Conservation (phyloP, 495 filamentous ascomycete genomes). For the Niebla homalea region DNA sequence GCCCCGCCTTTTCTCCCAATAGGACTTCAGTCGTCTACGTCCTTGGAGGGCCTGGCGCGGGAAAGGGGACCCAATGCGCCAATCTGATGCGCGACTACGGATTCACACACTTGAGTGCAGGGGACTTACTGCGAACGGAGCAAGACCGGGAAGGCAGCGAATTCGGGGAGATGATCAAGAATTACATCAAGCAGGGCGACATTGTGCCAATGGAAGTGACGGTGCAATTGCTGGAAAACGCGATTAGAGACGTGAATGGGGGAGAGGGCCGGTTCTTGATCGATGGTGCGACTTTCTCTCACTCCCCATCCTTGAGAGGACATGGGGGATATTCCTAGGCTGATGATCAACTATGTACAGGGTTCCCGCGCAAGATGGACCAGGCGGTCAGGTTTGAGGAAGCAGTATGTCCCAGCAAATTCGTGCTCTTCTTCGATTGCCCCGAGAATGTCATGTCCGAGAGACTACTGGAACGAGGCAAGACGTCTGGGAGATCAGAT, state of each 20-base stretch:
- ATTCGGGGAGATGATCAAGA: slow-evolving; percentile 80
- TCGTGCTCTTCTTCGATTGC: slow-evolving; percentile 87
- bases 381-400: slow-evolving; percentile 89
- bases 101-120: slow-evolving; percentile 85
- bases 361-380: slow-evolving; percentile 94
- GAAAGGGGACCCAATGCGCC: slow-evolving; percentile 64
- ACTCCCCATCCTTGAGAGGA: neutral
- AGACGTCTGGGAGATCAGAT: slow-evolving; percentile 81
- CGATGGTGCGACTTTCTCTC: slow-evolving; percentile 38
- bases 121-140: slow-evolving; percentile 86
- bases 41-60: slow-evolving; percentile 41
- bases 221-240: slow-evolving; percentile 82
- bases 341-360: slow-evolving; percentile 19
- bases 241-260: slow-evolving; percentile 49
- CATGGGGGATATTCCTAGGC: neutral
- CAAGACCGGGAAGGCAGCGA: slow-evolving; percentile 72
- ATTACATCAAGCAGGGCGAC: slow-evolving; percentile 79
- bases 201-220: slow-evolving; percentile 99
- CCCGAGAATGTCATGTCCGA: slow-evolving; percentile 76
- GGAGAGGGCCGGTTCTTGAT: slow-evolving; percentile 57
- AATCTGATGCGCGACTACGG: slow-evolving; percentile 79
- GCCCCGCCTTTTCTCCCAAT: slow-evolving; percentile 65
- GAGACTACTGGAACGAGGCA: slow-evolving; percentile 71
- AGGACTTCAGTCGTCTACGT: slow-evolving; percentile 72
- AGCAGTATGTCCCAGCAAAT: slow-evolving; percentile 63